Evolutionary conservation across 768 basidiomycete species (phyloP), one percentile per base, ranked within the genome.

Genomic region (Hydnomerulius pinastri): DNA sequence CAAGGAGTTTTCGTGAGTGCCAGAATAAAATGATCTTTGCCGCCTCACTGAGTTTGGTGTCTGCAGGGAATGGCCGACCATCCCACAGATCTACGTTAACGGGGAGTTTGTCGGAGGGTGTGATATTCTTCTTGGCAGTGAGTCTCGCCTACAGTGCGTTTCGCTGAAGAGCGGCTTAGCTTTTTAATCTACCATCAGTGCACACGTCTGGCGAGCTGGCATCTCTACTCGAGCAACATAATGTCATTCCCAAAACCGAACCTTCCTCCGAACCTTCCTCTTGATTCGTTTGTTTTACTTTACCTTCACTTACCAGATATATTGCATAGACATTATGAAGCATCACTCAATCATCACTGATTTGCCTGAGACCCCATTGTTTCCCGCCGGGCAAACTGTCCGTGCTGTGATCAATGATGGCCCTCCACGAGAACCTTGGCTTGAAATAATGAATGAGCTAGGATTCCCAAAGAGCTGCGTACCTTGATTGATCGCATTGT

Each of bases 31-130:
- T n/a, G 0, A 18, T 27, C 1, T 9, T 36, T 3, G 21, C 32
- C 13, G 29, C 38, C 29, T 18, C 38, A 4, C 23, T n/a, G 20
- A 49, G 15, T 18, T 8, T 30, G 12, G 11, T 23, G 12, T 41
- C 6, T 29, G 13, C 60, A 98, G 95, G 20, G 91, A 97, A 56
- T 99, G 96, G 96, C 96, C 96, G 12, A 99, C 96, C 17, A 86
- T 99, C 56, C 96, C 96, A 10, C 96, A 99, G 67, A 68, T 99
- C 11, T 99, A 96, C 63, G 78, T 98, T 29, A 85, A 90, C 46
- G 96, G 95, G 4, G 94, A 97, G 67, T 99, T 99, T 62, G 77
- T 99, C 35, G 96, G 96, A 27, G 97, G 96, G 46, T 97, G 95
- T 68, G 96, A 99, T 72, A 98, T 99, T 59, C 72, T 98, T 18